Evolutionary conservation across 1,284 basidiomycete genomes (phyloP).

Genomic region (Macrocystidia cucumis): DNA sequence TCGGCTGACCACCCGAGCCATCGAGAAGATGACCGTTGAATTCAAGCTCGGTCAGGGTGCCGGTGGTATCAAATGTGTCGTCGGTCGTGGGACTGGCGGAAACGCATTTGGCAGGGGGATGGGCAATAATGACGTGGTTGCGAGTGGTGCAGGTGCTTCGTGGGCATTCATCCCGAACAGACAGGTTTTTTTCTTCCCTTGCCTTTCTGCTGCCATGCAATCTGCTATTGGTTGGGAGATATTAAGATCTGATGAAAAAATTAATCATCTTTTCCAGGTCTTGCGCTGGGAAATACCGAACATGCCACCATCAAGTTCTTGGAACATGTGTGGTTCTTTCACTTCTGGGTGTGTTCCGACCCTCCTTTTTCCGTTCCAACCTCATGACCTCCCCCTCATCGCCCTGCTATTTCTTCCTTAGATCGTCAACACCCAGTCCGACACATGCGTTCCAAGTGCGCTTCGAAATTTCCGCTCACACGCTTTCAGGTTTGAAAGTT

Average conservation of each 20-base stretch:
- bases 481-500: conserved; percentile 77
- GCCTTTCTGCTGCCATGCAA: conserved; percentile 2
- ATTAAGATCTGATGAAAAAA: conserved; percentile 5
- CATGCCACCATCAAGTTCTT: conserved; percentile 62
- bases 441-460: conserved; percentile 65
- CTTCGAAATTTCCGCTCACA: conserved; percentile 69
- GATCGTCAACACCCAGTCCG: conserved; percentile 33
- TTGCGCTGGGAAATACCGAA: conserved; percentile 73
- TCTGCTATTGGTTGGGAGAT: no score
- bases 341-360: conserved; percentile 14
- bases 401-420: conserved; percentile 10
- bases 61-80: conserved; percentile 55
- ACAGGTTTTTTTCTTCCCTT: conserved; percentile 33
- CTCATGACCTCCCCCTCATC: not conserved
- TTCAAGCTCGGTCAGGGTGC: conserved; percentile 70
- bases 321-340: conserved; percentile 75
- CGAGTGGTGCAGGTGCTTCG: conserved; percentile 32
- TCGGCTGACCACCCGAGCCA: conserved; percentile 50
- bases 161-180: conserved; percentile 76
- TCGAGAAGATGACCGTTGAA: conserved; percentile 69
- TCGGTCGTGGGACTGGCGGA: conserved; percentile 60
- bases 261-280: conserved; percentile 41
- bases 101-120: conserved; percentile 34
- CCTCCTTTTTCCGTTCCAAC: conserved; percentile 3
- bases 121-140: conserved; percentile 18